Conservation (phyloP, 129 eudicot genomes). For the Scalesia atractyloides region DNA sequence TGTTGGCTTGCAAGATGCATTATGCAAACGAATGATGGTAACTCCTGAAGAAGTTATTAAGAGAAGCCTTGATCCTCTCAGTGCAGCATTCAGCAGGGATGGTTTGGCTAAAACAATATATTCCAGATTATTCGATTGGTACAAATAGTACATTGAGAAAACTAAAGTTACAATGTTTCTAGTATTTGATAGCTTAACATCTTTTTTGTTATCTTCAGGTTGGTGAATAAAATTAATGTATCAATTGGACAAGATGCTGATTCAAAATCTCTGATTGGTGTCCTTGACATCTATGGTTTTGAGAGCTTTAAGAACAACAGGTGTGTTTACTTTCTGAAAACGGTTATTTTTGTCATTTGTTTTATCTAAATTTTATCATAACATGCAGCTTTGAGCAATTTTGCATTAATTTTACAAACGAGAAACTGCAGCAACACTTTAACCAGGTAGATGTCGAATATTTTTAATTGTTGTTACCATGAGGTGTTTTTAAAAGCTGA, state of each 20-base stretch:
- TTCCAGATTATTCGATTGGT: conserved; percentile 94
- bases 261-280: conserved; percentile 88
- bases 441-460: conserved; percentile 67
- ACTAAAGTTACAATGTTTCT: background rate
- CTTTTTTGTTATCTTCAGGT: conserved; percentile 48
- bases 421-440: conserved; percentile 98
- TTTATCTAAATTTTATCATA: conserved; percentile 20
- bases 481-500: conserved; percentile 8
- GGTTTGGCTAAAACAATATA: conserved; percentile 95
- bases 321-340: conserved; percentile 29
- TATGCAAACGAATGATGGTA: conserved; percentile 91
- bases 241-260: conserved; percentile 90
- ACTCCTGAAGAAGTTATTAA: conserved; percentile 99
- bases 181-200: background rate
- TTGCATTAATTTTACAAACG: conserved; percentile 94
- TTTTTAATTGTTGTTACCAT: conserved; percentile 13
- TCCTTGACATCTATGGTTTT: conserved; percentile 96
- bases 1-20: conserved; percentile 85
- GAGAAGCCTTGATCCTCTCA: conserved; percentile 89
- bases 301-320: conserved; percentile 97
- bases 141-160: conserved; percentile 13
- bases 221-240: conserved; percentile 84
- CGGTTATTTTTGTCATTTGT: background rate
- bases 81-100: conserved; percentile 90
- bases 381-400: conserved; percentile 96